Evolutionary conservation across 306 rosid species (phyloP).

Genomic region (Pyrus bretschneideri): DNA sequence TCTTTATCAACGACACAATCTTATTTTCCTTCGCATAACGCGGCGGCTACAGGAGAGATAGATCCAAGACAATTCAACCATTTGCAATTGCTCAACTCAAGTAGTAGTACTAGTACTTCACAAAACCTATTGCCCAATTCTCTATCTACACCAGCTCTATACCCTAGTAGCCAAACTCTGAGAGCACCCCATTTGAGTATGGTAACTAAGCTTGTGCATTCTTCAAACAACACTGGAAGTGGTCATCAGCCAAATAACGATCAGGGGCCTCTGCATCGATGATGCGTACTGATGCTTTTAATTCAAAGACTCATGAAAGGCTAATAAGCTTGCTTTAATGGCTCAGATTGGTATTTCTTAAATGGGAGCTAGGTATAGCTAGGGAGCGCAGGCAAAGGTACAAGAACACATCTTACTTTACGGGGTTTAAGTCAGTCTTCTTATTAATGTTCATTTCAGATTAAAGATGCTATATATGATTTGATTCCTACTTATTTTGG

Average conservation of each 20-base stretch:
- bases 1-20: conserved; percentile 47
- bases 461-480: not conserved
- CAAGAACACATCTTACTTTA: not conserved
- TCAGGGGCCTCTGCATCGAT: conserved; percentile 36
- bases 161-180: conserved; percentile 32
- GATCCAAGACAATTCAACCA: conserved; percentile 47
- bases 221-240: conserved; percentile 22
- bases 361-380: not conserved
- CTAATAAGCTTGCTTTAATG: not conserved
- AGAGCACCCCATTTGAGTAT: conserved; percentile 43
- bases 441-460: not conserved
- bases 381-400: conserved; percentile 1
- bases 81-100: conserved; percentile 36
- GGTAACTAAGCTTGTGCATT: conserved; percentile 36
- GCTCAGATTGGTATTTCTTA: not conserved
- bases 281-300: conserved; percentile 3
- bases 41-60: conserved; percentile 13
- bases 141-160: not conserved
- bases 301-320: not conserved
- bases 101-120: not conserved
- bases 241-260: conserved; percentile 20
- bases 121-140: conserved; percentile 19
- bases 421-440: not conserved
- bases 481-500: not conserved
- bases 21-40: conserved; percentile 19